Conservation (phyloP, 2,329 filamentous ascomycete genomes). For the Berkeleyomyces basicola region DNA sequence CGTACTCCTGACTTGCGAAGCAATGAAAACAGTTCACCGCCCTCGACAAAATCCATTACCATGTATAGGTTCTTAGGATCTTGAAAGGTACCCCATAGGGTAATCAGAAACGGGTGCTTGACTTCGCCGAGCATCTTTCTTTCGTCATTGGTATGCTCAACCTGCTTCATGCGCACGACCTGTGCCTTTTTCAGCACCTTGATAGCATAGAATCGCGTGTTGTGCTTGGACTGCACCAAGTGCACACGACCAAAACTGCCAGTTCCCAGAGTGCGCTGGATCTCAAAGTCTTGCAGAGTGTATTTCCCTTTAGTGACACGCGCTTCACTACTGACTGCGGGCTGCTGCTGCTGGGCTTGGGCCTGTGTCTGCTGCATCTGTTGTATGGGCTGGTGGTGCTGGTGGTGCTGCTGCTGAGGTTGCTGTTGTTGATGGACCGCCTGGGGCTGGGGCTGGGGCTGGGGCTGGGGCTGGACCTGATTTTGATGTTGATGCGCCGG, state of each 20-base stretch:
- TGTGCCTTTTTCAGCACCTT: conserved; percentile 98
- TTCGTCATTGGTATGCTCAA: conserved; percentile 98
- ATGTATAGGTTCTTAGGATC: conserved; percentile 94
- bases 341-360: conserved; percentile 16
- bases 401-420: conserved; percentile 7
- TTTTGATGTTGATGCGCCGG: conserved; percentile 12
- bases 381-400: conserved; percentile 11
- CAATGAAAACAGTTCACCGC: conserved; percentile 90
- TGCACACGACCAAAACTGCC: conserved; percentile 95
- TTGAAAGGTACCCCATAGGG: conserved; percentile 95
- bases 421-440: conserved; percentile 39
- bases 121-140: conserved; percentile 89
- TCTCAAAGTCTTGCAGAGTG: conserved; percentile 73
- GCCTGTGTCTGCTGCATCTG: conserved; percentile 19
- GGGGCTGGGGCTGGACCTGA: conserved; percentile 9
- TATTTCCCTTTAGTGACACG: conserved; percentile 94
- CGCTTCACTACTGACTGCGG: conserved; percentile 20
- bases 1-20: conserved; percentile 79
- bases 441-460: conserved; percentile 25
- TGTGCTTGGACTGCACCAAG: conserved; percentile 93
- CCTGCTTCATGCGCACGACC: conserved; percentile 99
- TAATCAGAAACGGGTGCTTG: conserved; percentile 95
- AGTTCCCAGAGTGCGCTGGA: conserved; percentile 83
- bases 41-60: conserved; percentile 99
- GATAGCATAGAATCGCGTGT: conserved; percentile 93